Evolutionary conservation across 2,329 filamentous ascomycete genomes (phyloP), one percentile per base, ranked within the genome.

Genomic region (Botrytis squamosa): DNA sequence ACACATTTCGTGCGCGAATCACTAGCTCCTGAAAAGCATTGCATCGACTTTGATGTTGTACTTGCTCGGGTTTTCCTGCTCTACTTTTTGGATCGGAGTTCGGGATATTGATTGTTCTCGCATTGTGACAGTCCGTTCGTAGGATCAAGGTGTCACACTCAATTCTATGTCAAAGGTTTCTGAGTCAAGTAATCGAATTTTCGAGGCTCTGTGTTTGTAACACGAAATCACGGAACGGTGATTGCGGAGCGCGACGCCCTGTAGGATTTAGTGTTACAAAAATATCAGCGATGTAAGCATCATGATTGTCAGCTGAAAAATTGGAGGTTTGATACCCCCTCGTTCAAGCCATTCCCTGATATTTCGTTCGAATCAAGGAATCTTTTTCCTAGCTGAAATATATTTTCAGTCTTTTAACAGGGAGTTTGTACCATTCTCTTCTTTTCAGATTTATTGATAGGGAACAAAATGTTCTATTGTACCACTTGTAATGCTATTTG

Each of bases 131-230:
- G 9, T 57, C 42, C 36, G 29, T 22, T 69, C 25, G 46, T 57
- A 22, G 22, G 10, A 65, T 46, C 4, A 44, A 44, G n/a, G 5
- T 44, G 6, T 44, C 4, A 16, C 12, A n/a, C 6, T 46, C n/a
- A 46, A 44, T 22, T 29, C 40, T 65, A 22, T 22, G 33, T 65
- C 9, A 46, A 44, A 65, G 14, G n/a, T 22, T 22, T 44, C 33
- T 18, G 16, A 33, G 16, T 22, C 3, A 12, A 36, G 40, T 4
- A 65, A 44, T 29, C 44, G 20, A 44, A 68, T n/a, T 29, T 29
- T 68, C 66, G 49, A 68, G 66, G 49, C 66, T 68, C 66, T 68
- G 66, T 36, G 3, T 18, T 49, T 52, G 38, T 42, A 33, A 65
- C 36, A 20, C 9, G 20, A 60, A 66, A 66, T 49, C 46, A 42